Conservation (phyloP, 2,329 filamentous ascomycete species). For the Furcasterigmium sp. region DNA sequence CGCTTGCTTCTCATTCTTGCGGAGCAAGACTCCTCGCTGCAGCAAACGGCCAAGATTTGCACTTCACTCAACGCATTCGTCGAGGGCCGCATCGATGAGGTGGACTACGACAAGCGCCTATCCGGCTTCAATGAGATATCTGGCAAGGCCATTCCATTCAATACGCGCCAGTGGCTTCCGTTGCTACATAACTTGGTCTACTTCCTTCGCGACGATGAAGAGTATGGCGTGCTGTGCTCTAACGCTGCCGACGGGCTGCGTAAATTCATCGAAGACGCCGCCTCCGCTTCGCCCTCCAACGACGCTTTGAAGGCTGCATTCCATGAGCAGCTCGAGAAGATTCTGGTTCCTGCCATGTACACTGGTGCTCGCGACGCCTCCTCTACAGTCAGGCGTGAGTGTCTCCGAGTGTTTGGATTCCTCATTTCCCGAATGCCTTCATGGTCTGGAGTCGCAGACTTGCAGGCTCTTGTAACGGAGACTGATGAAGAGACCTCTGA, state of each 20-base stretch:
- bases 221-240: constrained; percentile 73
- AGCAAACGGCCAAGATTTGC: constrained; percentile 65
- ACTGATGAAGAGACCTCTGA: constrained; percentile 59
- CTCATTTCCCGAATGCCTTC: constrained; percentile 65
- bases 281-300: constrained; percentile 30
- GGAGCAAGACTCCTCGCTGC: constrained; percentile 53
- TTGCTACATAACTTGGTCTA: constrained; percentile 86
- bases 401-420: constrained; percentile 72
- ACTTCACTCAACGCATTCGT: constrained; percentile 76
- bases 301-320: constrained; percentile 41
- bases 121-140: constrained; percentile 71
- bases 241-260: constrained; percentile 80
- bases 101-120: constrained; percentile 80
- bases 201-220: constrained; percentile 79
- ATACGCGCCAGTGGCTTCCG: constrained; percentile 75
- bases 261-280: constrained; percentile 64
- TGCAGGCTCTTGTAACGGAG: constrained; percentile 60
- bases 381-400: constrained; percentile 80
- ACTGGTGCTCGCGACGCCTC: constrained; percentile 71
- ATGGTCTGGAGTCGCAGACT: constrained; percentile 68
- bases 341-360: constrained; percentile 72
- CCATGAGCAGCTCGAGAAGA: constrained; percentile 52
- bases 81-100: constrained; percentile 68
- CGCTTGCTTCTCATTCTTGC: constrained; percentile 69
- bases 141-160: constrained; percentile 53